Base-by-base conservation (phyloP, 106 monocot species). In the Amphibolis antarctica region DNA sequence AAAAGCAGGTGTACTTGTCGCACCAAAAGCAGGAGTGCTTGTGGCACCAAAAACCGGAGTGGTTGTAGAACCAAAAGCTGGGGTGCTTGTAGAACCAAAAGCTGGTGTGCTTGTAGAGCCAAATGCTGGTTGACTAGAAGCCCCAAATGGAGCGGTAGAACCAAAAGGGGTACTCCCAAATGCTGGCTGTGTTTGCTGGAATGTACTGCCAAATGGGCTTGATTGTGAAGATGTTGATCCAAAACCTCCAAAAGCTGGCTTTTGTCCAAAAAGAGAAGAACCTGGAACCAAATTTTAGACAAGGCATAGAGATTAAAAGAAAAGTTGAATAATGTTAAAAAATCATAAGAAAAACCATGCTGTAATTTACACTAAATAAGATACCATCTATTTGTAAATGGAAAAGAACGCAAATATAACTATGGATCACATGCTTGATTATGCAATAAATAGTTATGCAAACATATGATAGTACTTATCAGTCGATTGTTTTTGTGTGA, bases 111-210 rank as follows among this genome's bases (percentile, higher is more conserved):
- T 78, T 20, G 74, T 66, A 19, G 82, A 53, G 20, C 88, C 88
- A 76, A 85, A 88, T 42, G 93, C 74, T 54, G 94, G 85, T 63
- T 73, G 77, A 62, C 74, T 86, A 24, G 81, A 64, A 42, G 79
- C 82, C 27, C 85, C 89, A 82, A 89, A 89, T 18, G 79, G 63
- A 24, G 59, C 53, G 17, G 78, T 75, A 17, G 88, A 80, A 69
- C 88, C 92, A 83, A 93, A 85, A 25, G 60, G 59, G 36, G 26
- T 80, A 60, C 80, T 81, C 22, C 93, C 93, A 79, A 81, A 93
- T 60, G 85, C 72, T 28, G 88, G 78, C 49, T 93, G 92, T 55
- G 88, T 69, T 67, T 93, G 92, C 66, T 86, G 87, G 64, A 92
- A 84, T 65, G 79, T 63, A 61, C 84, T 76, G 7, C 92, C 85